Conservation (phyloP, 1,139 yeast genomes). For the Arxiozyma telluris region DNA sequence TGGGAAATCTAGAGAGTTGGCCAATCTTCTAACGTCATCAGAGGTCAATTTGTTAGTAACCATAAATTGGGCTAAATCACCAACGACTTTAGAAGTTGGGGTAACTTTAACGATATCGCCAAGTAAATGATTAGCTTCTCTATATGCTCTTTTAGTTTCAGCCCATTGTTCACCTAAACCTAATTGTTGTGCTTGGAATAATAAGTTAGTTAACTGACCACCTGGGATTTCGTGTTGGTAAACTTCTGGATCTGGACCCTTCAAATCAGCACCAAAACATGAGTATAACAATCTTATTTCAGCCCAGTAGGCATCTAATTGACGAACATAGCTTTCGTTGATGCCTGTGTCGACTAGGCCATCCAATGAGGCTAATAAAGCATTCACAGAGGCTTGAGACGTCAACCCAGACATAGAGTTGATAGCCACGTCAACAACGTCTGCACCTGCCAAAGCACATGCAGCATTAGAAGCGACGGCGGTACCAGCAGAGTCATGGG, state of each 20-base stretch:
- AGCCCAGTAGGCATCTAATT: conserved; percentile 92
- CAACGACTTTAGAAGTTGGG: conserved; percentile 98
- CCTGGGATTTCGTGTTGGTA: conserved; percentile 98
- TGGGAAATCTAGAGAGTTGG: conserved; percentile 91
- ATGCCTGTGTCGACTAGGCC: conserved; percentile 77
- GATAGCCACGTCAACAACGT: conserved; percentile 94
- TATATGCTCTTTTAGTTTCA: conserved; percentile 89
- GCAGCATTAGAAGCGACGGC: conserved; percentile 97
- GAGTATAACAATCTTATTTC: conserved; percentile 95
- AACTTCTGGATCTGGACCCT: conserved; percentile 99
- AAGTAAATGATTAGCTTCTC: conserved; percentile 75
- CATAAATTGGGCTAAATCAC: conserved; percentile 98
- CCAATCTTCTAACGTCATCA: conserved; percentile 81
- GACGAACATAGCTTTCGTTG: conserved; percentile 58
- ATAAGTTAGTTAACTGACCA: conserved; percentile 93
- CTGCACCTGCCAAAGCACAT: conserved; percentile 93
- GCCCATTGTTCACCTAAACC: conserved; percentile 95
- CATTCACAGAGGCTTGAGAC: conserved; percentile 94
- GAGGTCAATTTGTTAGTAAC: conserved; percentile 82
- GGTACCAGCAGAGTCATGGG: conserved; percentile 99
- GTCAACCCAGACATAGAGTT: conserved; percentile 98
- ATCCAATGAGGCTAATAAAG: conserved; percentile 83
- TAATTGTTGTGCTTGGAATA: conserved; percentile 98
- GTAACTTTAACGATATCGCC: conserved; percentile 98
- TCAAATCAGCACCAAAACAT: conserved; percentile 95